Percentiles rank a stretch among this genome's conserved stretches.
phyloP scores from a whole-genome alignment of 352 stramenopile species.

The Pythium phragmiticola region DNA sequence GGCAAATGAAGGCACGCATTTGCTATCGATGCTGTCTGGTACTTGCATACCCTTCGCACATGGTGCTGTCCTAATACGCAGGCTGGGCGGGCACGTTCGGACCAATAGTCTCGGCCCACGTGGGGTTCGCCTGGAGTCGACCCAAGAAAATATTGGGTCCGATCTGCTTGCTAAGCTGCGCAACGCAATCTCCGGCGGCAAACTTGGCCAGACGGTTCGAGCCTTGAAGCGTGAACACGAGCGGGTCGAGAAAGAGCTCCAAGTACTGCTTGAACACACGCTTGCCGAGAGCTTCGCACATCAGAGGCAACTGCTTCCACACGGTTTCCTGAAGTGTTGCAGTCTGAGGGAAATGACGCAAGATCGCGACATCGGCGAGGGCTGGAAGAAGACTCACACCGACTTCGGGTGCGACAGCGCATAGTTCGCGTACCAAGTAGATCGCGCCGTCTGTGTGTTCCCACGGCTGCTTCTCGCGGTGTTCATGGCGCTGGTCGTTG shows the following conservation, averaged over 20 bases:
- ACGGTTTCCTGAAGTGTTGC: constrained; percentile 77
- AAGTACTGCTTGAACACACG: constrained; percentile 82
- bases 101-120: constrained; percentile 57
- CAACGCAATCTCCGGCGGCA: constrained; percentile 74
- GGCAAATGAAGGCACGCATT: background rate
- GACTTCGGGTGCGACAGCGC: constrained; percentile 48
- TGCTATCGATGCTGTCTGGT: background rate
- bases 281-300: constrained; percentile 77
- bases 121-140: constrained; percentile 63
- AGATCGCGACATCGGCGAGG: constrained; percentile 69
- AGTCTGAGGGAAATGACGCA: constrained; percentile 77
- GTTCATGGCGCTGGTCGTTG: constrained; percentile 81
- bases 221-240: constrained; percentile 79
- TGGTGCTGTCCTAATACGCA: constrained; percentile 12
- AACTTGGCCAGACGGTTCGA: constrained; percentile 66
- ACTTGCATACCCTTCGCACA: too few relatives aligned
- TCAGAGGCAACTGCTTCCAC: constrained; percentile 80
- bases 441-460: constrained; percentile 95
- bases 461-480: constrained; percentile 91
- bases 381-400: constrained; percentile 51
- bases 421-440: constrained; percentile 95
- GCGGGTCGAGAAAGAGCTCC: constrained; percentile 81
- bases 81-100: constrained; percentile 30
- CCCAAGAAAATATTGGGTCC: constrained; percentile 82
- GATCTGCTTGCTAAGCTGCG: constrained; percentile 73